Evolutionary conservation across 192 early-diverging fungal genomes (phyloP).

Genomic region (Coemansia sp.): DNA sequence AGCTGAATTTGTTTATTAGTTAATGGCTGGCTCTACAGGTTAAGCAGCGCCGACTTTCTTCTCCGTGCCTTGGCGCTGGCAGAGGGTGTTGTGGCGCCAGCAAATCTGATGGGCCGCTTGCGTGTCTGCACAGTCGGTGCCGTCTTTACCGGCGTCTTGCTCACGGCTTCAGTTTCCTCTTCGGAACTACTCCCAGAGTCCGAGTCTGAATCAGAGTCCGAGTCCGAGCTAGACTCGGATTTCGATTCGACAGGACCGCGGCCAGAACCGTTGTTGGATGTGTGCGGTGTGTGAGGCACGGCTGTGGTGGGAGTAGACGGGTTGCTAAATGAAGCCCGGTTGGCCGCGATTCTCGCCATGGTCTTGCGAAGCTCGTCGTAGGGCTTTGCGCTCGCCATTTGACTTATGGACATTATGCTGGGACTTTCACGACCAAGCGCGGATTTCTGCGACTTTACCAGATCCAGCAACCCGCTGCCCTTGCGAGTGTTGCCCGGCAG

Average conservation of each 20-base stretch:
- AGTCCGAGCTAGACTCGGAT: constrained; percentile 6
- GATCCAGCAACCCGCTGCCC: constrained; percentile 16
- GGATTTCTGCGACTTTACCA: constrained; percentile 14
- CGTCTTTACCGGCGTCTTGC: not conserved
- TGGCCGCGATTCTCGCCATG: constrained; percentile 10
- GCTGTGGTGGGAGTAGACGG: not conserved
- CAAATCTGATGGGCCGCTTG: constrained; percentile 35
- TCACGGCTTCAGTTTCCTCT: not conserved
- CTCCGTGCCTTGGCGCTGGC: constrained; percentile 28
- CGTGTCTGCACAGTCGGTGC: not conserved
- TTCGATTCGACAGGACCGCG: not conserved
- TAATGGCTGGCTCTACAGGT: not conserved
- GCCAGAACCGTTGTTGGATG: not conserved
- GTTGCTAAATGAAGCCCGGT: not conserved
- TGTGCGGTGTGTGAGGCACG: not conserved
- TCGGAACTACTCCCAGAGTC: constrained; percentile 3
- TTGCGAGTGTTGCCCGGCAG: constrained; percentile 2
- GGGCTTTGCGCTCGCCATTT: constrained; percentile 37
- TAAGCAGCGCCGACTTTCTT: constrained; percentile 33
- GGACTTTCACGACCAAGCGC: constrained; percentile 19
- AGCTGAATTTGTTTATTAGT: no score
- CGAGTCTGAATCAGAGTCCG: constrained; percentile 1
- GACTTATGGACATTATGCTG: constrained; percentile 30
- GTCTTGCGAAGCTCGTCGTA: constrained; percentile 43
- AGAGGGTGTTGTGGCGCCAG: constrained; percentile 21